phyloP scores from a whole-genome alignment of 1,139 yeast genomes.

The Yamadazyma spencermartinsiae region DNA sequence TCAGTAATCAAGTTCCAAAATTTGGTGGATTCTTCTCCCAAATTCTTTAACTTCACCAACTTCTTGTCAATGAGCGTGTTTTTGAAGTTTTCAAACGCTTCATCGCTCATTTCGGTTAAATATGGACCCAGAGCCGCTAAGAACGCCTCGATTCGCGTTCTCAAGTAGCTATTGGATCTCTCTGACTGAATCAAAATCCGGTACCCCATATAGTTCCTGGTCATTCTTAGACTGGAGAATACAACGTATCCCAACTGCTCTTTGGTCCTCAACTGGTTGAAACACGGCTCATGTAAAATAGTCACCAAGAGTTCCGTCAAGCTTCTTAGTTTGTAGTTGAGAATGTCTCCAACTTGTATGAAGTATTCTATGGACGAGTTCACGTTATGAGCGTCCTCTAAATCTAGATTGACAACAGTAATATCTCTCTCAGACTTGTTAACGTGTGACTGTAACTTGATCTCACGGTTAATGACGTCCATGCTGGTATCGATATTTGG shows the following conservation, averaged over 20 bases:
- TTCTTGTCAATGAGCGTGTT: conserved; percentile 67
- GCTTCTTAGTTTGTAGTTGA: conserved; percentile 35
- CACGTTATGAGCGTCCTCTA: conserved; percentile 69
- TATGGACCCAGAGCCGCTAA: conserved; percentile 40
- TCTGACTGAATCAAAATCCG: conserved; percentile 87
- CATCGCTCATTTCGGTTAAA: conserved; percentile 46
- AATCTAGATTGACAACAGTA: conserved; percentile 49
- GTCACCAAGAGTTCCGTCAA: conserved; percentile 68
- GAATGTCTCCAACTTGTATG: conserved; percentile 61
- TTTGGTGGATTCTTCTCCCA: conserved; percentile 70
- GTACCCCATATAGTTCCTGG: conserved; percentile 75
- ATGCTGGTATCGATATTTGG: conserved; percentile 43
- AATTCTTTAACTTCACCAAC: conserved; percentile 70
- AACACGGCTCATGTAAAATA: conserved; percentile 81
- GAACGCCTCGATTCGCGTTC: conserved; percentile 73
- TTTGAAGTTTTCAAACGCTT: conserved; percentile 68
- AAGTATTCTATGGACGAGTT: conserved; percentile 85
- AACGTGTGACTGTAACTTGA: conserved; percentile 39
- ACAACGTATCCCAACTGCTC: conserved; percentile 89
- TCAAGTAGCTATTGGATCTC: conserved; percentile 70
- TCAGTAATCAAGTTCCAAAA: conserved; percentile 68
- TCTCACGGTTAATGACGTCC: conserved; percentile 26
- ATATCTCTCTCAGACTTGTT: conserved; percentile 35
- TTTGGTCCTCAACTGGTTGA: conserved; percentile 84
- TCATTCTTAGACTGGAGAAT: conserved; percentile 67